Base-by-base conservation (phyloP, 768 basidiomycete species). In the Pleurotus pulmonarius region DNA sequence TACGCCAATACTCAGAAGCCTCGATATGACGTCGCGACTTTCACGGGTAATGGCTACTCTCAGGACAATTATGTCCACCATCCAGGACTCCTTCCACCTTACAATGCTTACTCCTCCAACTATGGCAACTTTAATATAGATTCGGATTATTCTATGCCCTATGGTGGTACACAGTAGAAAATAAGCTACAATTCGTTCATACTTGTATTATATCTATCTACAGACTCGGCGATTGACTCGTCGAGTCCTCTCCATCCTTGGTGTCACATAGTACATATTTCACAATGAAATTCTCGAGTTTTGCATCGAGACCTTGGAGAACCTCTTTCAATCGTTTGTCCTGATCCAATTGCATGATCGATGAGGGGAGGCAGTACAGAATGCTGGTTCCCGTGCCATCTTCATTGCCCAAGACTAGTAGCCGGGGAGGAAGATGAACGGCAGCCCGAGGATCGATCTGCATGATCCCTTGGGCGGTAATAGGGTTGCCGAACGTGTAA, bases 401-500 rank as follows among this genome's bases (percentile, higher is more conserved):
- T 11, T 65, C 63, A 12, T 74, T 75, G 60, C 78, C 78, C 16
- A 69, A 55, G 24, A 83, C 61, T 18, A 82, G 64, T 7, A 83
- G 41, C 16, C 76, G 73, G 20, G 73, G 78, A 6, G 82, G 81
- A 18, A 83, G 69, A 62, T 77, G 69, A 22, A 71, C 65, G 2
- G 70, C 77, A 0, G 71, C 75, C 13, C 66, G 66, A 43, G 74
- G 60, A 56, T 82, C 78, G 57, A 71, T 63, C 55, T 66, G 61
- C 49, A 83, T 53, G 60, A 83, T 74, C 2, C 62, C 65, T 56
- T 79, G 73, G 0, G 80, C 82, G 46, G 80, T 66, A 48, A 80
- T 65, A 2, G 82, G 82, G 64, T 82, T 82, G 15, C 81, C 81
- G 55, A 81, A 69, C 25, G 70, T 73, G 65, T 83, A 83, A 11